Evolutionary conservation across 352 stramenopile genomes (phyloP).

Genomic region (Pythium sp.): DNA sequence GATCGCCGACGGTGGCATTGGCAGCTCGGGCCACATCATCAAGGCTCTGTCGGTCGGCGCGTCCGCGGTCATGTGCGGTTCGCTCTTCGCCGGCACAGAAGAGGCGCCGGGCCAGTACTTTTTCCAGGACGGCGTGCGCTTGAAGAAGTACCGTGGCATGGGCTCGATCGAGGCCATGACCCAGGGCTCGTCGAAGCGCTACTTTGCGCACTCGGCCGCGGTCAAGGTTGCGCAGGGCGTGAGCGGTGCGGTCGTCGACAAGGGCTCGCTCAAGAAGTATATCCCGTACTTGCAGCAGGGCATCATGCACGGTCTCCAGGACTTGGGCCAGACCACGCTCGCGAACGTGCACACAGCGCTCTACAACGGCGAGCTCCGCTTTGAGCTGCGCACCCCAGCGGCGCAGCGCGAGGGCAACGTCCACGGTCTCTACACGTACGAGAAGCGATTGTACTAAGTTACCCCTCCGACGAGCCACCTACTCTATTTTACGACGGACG

Average conservation of each 20-base stretch:
- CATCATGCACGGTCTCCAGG: constrained; percentile 98
- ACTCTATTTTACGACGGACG: constrained; percentile 11
- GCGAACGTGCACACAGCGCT: constrained; percentile 82
- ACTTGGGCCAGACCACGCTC: constrained; percentile 94
- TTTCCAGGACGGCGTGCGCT: constrained; percentile 99
- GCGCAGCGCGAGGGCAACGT: constrained; percentile 98
- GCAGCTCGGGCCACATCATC: constrained; percentile 97
- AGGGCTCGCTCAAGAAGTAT: constrained; percentile 98
- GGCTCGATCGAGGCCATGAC: constrained; percentile 99
- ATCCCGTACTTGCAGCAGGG: constrained; percentile 99
- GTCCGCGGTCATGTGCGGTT: constrained; percentile 99
- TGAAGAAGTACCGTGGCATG: constrained; percentile 99
- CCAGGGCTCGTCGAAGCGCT: constrained; percentile 94
- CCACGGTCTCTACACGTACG: constrained; percentile 98
- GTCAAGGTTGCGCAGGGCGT: constrained; percentile 99
- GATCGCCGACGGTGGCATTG: constrained; percentile 99
- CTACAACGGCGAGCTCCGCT: constrained; percentile 86
- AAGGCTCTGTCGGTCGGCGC: constrained; percentile 98
- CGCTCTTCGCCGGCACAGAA: constrained; percentile 98
- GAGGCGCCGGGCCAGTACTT: constrained; percentile 99
- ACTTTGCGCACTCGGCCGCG: constrained; percentile 85
- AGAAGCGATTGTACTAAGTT: constrained; percentile 87
- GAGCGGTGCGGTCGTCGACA: constrained; percentile 98
- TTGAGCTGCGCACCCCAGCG: constrained; percentile 98
- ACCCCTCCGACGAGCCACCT: not conserved